Evolutionary conservation across 164 flowering plant species (phyloP).

Genomic region (Vitis riparia): DNA sequence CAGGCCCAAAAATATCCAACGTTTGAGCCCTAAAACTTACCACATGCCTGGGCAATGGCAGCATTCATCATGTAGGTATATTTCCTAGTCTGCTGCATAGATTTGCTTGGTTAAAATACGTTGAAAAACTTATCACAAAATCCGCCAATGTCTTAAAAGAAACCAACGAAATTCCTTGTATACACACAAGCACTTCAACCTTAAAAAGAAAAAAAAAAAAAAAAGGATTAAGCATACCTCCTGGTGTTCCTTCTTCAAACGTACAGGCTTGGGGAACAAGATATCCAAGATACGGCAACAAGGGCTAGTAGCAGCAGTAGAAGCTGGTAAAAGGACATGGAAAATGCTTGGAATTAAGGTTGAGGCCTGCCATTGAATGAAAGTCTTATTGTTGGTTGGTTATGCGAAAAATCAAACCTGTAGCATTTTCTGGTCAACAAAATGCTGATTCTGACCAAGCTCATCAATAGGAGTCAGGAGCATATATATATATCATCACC

Average conservation of each 20-base stretch:
- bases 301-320: constrained; percentile 69
- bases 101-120: no score
- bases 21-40: no score
- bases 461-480: constrained; percentile 91
- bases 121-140: no score
- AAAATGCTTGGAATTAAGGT: background rate
- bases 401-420: constrained; percentile 48
- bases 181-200: background rate
- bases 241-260: constrained; percentile 82
- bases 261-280: constrained; percentile 86
- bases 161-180: constrained; percentile 7
- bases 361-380: no score
- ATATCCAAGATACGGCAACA: constrained; percentile 97
- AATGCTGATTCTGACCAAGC: constrained; percentile 89
- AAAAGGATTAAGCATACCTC: constrained; percentile 34
- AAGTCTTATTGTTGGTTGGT: background rate
- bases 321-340: constrained; percentile 42
- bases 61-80: no score
- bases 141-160: constrained; percentile 7
- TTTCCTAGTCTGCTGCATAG: no score
- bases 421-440: constrained; percentile 63
- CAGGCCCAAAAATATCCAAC: no score
- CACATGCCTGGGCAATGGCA: no score
- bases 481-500: constrained; percentile 93
- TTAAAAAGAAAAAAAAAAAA: background rate